These are phyloP conservation scores for Lenzites betulinus DNA, from an alignment of 768 basidiomycete species.

Conservation along the genomic window DNA sequence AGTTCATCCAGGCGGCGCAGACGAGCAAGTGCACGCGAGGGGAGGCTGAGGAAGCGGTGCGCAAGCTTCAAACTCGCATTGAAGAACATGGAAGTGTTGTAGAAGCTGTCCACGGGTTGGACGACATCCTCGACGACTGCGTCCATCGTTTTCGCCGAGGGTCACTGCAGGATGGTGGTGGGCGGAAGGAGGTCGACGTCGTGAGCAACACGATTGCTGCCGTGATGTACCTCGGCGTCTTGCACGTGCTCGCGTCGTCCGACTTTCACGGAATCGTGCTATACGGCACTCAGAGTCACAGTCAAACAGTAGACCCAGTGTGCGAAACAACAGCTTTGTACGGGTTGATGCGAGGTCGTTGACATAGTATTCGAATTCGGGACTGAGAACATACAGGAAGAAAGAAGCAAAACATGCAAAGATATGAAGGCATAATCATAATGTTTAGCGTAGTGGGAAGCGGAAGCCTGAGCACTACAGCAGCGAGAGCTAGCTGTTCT, in stretches of 20 bases:
- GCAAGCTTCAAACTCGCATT: constrained; percentile 29
- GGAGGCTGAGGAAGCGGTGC: constrained; percentile 41
- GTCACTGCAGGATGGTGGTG: background rate
- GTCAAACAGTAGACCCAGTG: too few species aligned
- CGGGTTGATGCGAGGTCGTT: too few species aligned
- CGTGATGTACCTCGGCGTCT: background rate
- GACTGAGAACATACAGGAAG: background rate
- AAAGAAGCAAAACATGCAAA: background rate
- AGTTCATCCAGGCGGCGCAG: constrained; percentile 40
- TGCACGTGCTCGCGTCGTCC: background rate
- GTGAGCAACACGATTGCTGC: background rate
- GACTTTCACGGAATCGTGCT: background rate
- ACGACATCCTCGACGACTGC: background rate
- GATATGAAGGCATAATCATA: background rate
- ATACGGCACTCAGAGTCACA: too few species aligned
- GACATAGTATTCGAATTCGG: too few species aligned
- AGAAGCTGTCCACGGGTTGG: constrained; percentile 10
- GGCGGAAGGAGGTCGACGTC: too few species aligned
- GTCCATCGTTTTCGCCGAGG: background rate
- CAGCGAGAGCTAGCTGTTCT: background rate
- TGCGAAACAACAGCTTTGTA: too few species aligned
- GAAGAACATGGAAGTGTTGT: constrained; percentile 21
- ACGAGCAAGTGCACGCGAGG: constrained; percentile 41
- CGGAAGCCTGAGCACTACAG: background rate
- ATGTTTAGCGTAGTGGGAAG: background rate